Evolutionary conservation across 176 grass and related monocot genomes (phyloP).

Genomic region (Sorghum bicolor): Sorghum_bicolor_NCBIv3 NC_012878.2:3082501-3083000

Average conservation of each 20-base stretch:
- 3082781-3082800: neutral
- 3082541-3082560: neutral
- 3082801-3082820: constrained; percentile 83
- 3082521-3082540: neutral
- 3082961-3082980: constrained; percentile 82
- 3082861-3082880: constrained; percentile 75
- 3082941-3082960: neutral
- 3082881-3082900: constrained; percentile 72
- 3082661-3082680: constrained; percentile 22
- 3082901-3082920: constrained; percentile 18
- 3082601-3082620: constrained; percentile 89
- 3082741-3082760: neutral
- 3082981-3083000: constrained; percentile 97
- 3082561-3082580: constrained; percentile 34
- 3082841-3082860: constrained; percentile 94
- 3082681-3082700: constrained; percentile 5
- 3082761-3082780: neutral
- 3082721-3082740: neutral
- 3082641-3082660: constrained; percentile 91
- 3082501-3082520: constrained; percentile 21
- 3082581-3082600: constrained; percentile 97
- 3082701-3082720: neutral
- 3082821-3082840: constrained; percentile 81
- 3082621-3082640: constrained; percentile 79
- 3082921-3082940: neutral